Percentiles rank a stretch among this genome's conserved stretches.
These are phyloP conservation scores for Myxozyma neglecta DNA, from an alignment of 805 yeast genomes.

Conservation along the genomic window DNA sequence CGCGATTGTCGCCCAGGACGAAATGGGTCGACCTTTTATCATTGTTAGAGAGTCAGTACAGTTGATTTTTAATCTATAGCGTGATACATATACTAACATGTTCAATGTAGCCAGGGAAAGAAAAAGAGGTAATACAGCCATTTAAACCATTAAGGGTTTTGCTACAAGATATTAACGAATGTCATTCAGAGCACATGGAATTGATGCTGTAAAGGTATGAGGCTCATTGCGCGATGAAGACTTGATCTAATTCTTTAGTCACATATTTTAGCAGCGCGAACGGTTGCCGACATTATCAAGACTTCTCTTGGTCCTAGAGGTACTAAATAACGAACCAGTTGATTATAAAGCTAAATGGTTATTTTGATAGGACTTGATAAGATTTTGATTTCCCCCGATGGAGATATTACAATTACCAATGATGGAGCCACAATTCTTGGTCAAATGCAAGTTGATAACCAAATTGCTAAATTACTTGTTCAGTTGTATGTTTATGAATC, in stretches of 20 bases:
- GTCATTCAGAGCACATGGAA: constrained; percentile 60
- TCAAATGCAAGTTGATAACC: constrained; percentile 94
- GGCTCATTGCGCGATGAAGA: neutral
- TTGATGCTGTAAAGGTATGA: constrained; percentile 62
- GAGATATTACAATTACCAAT: constrained; percentile 96
- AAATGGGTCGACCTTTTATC: constrained; percentile 97
- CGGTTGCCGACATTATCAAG: constrained; percentile 87
- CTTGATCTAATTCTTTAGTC: constrained; percentile 47
- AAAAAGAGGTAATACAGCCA: constrained; percentile 37
- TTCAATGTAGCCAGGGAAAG: constrained; percentile 41
- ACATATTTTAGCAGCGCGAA: constrained; percentile 91
- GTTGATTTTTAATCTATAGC: neutral
- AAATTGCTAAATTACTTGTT: constrained; percentile 92
- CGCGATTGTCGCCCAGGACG: constrained; percentile 98
- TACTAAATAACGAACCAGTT: neutral
- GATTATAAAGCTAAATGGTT: neutral
- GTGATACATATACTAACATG: constrained; percentile 1
- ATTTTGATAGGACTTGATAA: constrained; percentile 72
- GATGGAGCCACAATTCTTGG: constrained; percentile 97
- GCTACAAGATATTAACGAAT: neutral
- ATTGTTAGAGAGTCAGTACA: constrained; percentile 81
- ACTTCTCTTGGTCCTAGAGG: constrained; percentile 95
- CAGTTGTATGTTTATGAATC: constrained; percentile 55
- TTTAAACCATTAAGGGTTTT: neutral
- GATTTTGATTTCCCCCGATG: constrained; percentile 91